Percentiles rank a stretch among this genome's conserved stretches.
phyloP scores from a whole-genome alignment of 2,329 filamentous ascomycete genomes.

The Exophiala xenobiotica region DNA sequence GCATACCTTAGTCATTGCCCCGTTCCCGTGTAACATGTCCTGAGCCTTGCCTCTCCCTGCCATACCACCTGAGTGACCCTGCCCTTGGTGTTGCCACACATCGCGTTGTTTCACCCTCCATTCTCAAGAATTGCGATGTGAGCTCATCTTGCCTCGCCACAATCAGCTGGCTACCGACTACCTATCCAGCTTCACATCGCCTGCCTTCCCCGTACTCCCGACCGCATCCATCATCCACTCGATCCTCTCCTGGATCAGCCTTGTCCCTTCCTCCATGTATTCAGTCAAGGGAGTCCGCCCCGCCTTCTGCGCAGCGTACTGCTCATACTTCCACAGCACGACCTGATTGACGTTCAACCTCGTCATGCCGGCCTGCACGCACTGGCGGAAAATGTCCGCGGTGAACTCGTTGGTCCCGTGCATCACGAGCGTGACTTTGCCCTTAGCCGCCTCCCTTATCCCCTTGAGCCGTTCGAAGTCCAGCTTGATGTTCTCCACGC shows the following conservation, averaged over 20 bases:
- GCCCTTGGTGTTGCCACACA: no score
- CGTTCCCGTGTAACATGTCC: no score
- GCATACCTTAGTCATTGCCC: no score
- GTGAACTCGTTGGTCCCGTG: constrained; percentile 61
- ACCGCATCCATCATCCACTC: constrained; percentile 58
- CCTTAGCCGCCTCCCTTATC: constrained; percentile 51
- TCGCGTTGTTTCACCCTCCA: no score
- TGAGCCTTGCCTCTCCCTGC: no score
- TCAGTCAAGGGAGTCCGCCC: constrained; percentile 54
- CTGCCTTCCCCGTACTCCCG: constrained; percentile 40
- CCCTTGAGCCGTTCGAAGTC: constrained; percentile 45
- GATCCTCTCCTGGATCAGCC: constrained; percentile 55
- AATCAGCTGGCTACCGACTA: not conserved
- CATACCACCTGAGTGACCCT: no score
- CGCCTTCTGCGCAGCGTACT: constrained; percentile 51
- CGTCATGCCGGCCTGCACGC: constrained; percentile 55
- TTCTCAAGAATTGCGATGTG: no score
- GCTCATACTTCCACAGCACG: constrained; percentile 45
- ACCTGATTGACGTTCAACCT: constrained; percentile 62
- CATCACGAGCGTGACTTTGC: constrained; percentile 53
- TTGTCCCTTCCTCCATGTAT: constrained; percentile 55
- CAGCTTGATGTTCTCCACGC: constrained; percentile 25
- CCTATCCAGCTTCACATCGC: constrained; percentile 19
- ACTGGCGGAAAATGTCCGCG: constrained; percentile 54
- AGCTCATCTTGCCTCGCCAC: no score